These are phyloP conservation scores for Tritrichomonas musculus DNA, from an alignment of 208 protist species.

Conservation along the genomic window DNA sequence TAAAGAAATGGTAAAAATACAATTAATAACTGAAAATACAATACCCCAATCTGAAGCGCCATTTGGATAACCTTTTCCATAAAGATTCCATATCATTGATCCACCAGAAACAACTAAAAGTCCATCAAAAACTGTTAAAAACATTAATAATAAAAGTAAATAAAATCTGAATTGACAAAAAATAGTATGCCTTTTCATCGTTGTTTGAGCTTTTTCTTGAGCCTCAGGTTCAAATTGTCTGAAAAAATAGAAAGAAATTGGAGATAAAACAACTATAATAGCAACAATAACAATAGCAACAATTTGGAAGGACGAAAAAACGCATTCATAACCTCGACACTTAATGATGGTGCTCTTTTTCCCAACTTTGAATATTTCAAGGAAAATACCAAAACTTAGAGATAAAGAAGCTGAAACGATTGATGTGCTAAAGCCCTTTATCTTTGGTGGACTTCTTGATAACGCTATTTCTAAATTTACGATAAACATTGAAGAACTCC, in stretches of 20 bases:
- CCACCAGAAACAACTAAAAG: not conserved
- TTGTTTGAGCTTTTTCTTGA: no score
- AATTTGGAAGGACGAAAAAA: not conserved
- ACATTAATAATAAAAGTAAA: not conserved
- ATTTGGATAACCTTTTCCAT: not conserved
- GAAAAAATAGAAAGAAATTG: not conserved
- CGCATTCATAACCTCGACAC: no score
- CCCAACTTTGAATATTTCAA: not conserved
- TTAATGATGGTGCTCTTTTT: no score
- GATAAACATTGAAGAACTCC: not conserved
- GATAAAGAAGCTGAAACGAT: not conserved
- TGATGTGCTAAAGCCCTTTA: not conserved
- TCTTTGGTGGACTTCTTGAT: not conserved
- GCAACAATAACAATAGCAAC: not conserved
- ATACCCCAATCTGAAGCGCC: not conserved
- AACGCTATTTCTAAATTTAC: not conserved
- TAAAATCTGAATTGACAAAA: not conserved
- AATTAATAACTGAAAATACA: not conserved
- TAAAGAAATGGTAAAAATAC: not conserved
- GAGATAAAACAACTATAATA: not conserved
- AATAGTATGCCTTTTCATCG: no score
- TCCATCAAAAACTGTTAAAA: not conserved
- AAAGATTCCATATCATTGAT: not conserved
- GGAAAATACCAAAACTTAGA: not conserved
- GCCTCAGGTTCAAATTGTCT: not conserved